Percentiles rank a stretch among this genome's conserved stretches.
phyloP scores from a whole-genome alignment of 2,329 filamentous ascomycete species.

The Ophiobolus disseminans region DNA sequence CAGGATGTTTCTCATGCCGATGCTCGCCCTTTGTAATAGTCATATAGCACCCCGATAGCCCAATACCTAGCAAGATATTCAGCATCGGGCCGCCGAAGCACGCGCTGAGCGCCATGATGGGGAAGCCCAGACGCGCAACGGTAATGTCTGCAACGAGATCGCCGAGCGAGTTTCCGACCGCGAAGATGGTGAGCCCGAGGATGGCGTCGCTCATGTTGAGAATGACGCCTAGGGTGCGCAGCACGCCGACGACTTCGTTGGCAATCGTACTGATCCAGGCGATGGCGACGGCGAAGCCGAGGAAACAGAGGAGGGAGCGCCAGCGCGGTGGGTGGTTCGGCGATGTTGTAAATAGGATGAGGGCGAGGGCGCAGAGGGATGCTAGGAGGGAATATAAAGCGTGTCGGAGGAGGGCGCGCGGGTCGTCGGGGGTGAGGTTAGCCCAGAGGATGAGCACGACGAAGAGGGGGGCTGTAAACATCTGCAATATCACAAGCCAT shows the following conservation, averaged over 20 bases:
- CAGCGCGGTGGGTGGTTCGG: conserved; percentile 72
- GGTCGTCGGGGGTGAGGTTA: conserved; percentile 66
- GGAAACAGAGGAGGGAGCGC: conserved; percentile 80
- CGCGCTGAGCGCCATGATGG: conserved; percentile 92
- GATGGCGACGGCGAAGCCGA: conserved; percentile 90
- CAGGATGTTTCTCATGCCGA: conserved; percentile 71
- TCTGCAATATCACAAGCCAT: conserved; percentile 85
- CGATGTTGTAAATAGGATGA: conserved; percentile 73
- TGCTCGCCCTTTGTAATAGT: conserved; percentile 74
- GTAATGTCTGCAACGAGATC: conserved; percentile 96
- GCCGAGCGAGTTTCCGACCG: conserved; percentile 92
- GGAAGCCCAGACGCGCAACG: conserved; percentile 89
- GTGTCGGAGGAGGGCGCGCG: conserved; percentile 65
- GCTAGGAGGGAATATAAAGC: conserved; percentile 52
- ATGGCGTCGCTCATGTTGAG: conserved; percentile 94
- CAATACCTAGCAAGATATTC: conserved; percentile 93
- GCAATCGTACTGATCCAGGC: conserved; percentile 97
- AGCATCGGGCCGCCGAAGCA: conserved; percentile 99
- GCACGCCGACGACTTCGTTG: conserved; percentile 90
- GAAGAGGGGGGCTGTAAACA: conserved; percentile 87
- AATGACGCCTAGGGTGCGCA: conserved; percentile 92
- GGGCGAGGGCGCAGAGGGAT: conserved; percentile 70
- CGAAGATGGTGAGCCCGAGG: conserved; percentile 92
- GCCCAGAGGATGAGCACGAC: conserved; percentile 78
- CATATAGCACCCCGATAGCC: conserved; percentile 89